A percentile compares a stretch with the other conserved stretches of the same genome.
Conservation (phyloP, 2,329 filamentous ascomycete species). For the Penicillium olsonii region DNA sequence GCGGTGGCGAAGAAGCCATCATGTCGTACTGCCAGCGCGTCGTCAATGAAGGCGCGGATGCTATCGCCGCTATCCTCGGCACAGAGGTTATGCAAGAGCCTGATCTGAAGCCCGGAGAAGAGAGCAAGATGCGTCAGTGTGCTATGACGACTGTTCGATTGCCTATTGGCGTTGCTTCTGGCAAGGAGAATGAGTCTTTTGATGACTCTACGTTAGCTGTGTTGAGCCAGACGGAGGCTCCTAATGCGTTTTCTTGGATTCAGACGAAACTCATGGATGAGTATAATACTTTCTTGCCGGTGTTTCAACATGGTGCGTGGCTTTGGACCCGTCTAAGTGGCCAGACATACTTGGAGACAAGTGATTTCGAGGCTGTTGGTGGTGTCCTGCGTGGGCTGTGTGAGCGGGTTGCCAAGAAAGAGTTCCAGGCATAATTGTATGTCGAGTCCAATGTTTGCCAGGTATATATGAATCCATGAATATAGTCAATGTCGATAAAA, state of each 20-base stretch:
- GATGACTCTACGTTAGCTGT: constrained; percentile 5
- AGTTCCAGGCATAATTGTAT: constrained; percentile 27
- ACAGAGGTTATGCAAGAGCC: constrained; percentile 68
- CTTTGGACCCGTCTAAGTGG: constrained; percentile 75
- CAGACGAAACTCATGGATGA: constrained; percentile 55
- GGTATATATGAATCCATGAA: background rate
- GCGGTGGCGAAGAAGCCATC: constrained; percentile 74
- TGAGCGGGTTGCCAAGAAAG: constrained; percentile 51
- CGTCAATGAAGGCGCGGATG: constrained; percentile 63
- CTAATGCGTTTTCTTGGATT: constrained; percentile 60
- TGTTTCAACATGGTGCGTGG: constrained; percentile 61
- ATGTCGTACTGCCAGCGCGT: constrained; percentile 63
- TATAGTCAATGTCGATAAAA: too few species aligned
- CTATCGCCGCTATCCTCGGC: constrained; percentile 63
- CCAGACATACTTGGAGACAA: constrained; percentile 79
- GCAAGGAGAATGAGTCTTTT: background rate
- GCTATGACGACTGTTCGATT: constrained; percentile 72
- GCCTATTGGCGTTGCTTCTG: constrained; percentile 55
- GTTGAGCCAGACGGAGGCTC: constrained; percentile 44
- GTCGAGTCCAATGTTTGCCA: too few species aligned
- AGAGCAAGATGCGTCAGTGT: constrained; percentile 59
- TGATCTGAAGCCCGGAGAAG: constrained; percentile 29
- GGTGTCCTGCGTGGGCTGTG: constrained; percentile 60
- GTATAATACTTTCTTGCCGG: constrained; percentile 71
- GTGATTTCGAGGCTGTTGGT: constrained; percentile 74